Percentiles rank a stretch among this genome's conserved stretches.
phyloP scores from a whole-genome alignment of 2,329 filamentous ascomycete genomes.

The Aspergillus tamarii region DNA sequence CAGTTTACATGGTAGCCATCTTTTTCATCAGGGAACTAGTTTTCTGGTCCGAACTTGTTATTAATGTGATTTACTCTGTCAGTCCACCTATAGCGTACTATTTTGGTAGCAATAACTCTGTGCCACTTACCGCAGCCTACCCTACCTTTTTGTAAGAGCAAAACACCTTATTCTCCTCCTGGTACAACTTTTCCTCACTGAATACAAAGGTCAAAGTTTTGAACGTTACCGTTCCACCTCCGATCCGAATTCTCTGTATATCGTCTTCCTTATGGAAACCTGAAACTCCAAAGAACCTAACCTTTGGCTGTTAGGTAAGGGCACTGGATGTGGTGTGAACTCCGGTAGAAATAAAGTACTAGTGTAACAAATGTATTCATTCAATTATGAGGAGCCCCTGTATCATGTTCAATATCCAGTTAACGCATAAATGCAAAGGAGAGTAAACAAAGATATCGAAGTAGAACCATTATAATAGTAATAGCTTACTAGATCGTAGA shows the following conservation, averaged over 20 bases:
- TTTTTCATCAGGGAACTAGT: not conserved
- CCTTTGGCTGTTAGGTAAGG: not conserved
- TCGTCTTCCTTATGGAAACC: not conserved
- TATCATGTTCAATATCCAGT: not conserved
- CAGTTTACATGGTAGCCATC: not conserved
- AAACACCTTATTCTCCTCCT: not conserved
- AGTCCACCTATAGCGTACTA: not conserved
- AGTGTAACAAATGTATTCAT: not conserved
- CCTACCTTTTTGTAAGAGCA: not conserved
- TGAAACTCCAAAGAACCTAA: not conserved
- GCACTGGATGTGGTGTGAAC: not conserved
- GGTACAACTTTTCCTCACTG: not conserved
- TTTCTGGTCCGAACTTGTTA: no score
- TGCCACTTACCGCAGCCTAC: not conserved
- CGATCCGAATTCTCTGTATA: not conserved
- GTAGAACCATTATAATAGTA: not conserved
- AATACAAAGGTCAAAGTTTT: not conserved
- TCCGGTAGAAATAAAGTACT: not conserved
- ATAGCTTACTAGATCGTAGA: not conserved
- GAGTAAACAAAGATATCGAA: not conserved
- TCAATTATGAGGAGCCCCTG: not conserved
- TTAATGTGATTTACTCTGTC: not conserved
- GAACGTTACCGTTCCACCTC: not conserved
- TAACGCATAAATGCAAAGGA: not conserved
- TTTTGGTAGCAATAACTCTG: not conserved